Percentiles rank a stretch among this genome's conserved stretches.
phyloP scores from a whole-genome alignment of 768 basidiomycete genomes.

The Leccinum sublutescens region DNA sequence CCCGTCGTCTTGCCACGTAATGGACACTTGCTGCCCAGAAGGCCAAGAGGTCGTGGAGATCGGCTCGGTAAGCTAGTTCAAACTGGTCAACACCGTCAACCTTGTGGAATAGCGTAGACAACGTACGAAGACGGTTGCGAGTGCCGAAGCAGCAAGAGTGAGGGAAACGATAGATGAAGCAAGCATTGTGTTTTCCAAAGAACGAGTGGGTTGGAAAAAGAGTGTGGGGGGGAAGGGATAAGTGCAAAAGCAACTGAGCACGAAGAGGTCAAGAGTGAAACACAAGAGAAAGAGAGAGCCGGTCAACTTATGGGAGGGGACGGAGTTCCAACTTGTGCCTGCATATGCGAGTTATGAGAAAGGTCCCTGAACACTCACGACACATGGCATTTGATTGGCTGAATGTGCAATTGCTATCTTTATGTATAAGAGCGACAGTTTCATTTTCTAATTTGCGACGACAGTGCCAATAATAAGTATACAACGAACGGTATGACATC shows the following conservation, averaged over 20 bases:
- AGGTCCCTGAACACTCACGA: neutral
- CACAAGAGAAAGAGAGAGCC: neutral
- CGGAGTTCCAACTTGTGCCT: slow-evolving; percentile 34
- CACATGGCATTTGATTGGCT: neutral
- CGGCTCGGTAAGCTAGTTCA: slow-evolving; percentile 56
- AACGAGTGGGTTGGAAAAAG: slow-evolving; percentile 22
- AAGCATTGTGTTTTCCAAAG: slow-evolving; percentile 44
- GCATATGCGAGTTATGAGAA: neutral
- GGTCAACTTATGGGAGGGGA: neutral
- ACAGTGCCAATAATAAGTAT: neutral
- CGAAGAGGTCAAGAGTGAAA: neutral
- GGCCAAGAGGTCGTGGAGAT: slow-evolving; percentile 42
- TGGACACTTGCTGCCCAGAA: slow-evolving; percentile 47
- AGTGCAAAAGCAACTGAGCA: slow-evolving; percentile 5
- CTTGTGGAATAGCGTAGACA: neutral
- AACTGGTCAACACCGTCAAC: slow-evolving; percentile 2
- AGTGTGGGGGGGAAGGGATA: slow-evolving; percentile 18
- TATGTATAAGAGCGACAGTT: neutral
- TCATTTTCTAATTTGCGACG: neutral
- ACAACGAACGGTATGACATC: neutral
- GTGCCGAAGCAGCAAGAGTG: slow-evolving; percentile 49
- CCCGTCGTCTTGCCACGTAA: slow-evolving; percentile 62
- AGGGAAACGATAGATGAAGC: slow-evolving; percentile 46
- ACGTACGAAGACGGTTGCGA: slow-evolving; percentile 59
- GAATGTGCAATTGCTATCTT: neutral